phyloP scores from a whole-genome alignment of 1,284 basidiomycete species.

The Pascua sp. region DNA sequence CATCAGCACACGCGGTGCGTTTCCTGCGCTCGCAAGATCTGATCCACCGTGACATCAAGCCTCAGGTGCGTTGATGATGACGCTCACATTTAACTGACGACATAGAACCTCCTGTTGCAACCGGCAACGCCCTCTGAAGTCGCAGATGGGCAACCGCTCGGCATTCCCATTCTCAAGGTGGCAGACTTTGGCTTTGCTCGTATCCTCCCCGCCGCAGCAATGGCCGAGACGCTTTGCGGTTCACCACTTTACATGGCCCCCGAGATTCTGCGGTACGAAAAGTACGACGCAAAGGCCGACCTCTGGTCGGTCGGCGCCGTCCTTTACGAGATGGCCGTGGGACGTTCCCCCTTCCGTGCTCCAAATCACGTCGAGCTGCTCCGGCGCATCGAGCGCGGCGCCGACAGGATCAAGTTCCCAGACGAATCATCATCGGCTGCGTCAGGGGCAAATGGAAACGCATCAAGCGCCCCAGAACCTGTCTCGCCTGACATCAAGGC shows the following conservation, averaged over 20 bases:
- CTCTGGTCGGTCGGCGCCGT: conserved; percentile 98
- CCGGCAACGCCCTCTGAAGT: conserved; percentile 76
- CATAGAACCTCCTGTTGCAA: conserved; percentile 80
- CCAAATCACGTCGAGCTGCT: conserved; percentile 94
- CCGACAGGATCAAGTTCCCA: conserved; percentile 75
- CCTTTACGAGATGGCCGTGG: conserved; percentile 90
- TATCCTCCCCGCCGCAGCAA: conserved; percentile 80
- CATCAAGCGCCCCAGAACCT: conserved; percentile 43
- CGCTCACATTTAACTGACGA: conserved; percentile 4
- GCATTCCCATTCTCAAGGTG: conserved; percentile 90
- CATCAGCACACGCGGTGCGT: conserved; percentile 78
- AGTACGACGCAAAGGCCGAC: conserved; percentile 97
- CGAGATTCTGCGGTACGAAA: conserved; percentile 94
- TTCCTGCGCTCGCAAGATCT: conserved; percentile 85
- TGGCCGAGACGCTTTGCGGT: conserved; percentile 97
- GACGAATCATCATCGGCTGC: conserved; percentile 66
- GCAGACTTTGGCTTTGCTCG: conserved; percentile 98
- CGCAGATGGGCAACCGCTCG: conserved; percentile 78
- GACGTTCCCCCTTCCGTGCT: conserved; percentile 89
- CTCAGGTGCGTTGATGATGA: conserved; percentile 59
- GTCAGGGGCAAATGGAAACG: neutral
- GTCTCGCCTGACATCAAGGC: conserved; percentile 84
- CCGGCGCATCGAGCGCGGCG: conserved; percentile 83
- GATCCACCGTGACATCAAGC: conserved; percentile 96
- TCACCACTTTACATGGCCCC: conserved; percentile 99